phyloP scores from a whole-genome alignment of 805 yeast species.

The Ogataea methanolica region DNA sequence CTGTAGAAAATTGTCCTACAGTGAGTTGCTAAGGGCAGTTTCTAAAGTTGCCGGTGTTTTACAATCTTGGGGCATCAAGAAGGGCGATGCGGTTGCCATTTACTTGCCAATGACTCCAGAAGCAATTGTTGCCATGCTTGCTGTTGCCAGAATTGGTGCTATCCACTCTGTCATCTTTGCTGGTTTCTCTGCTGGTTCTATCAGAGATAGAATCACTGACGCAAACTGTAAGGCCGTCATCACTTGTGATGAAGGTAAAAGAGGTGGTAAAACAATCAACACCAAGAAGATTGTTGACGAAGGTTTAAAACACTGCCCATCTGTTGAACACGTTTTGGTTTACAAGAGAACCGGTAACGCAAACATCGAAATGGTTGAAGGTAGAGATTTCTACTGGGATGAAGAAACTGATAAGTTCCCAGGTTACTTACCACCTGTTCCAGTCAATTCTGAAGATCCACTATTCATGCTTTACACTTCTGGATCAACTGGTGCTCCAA shows the following conservation, averaged over 20 bases:
- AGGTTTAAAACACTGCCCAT: slow-evolving; percentile 62
- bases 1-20: slow-evolving; percentile 59
- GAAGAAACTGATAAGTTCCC: slow-evolving; percentile 62
- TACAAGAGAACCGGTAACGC: slow-evolving; percentile 67
- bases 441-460: slow-evolving; percentile 78
- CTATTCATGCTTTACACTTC: slow-evolving; percentile 78
- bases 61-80: slow-evolving; percentile 62
- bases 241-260: slow-evolving; percentile 76
- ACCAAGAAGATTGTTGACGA: slow-evolving; percentile 82
- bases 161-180: slow-evolving; percentile 83
- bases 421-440: slow-evolving; percentile 67
- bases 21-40: slow-evolving; percentile 66
- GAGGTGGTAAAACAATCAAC: slow-evolving; percentile 80
- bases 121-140: slow-evolving; percentile 70
- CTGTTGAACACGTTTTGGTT: slow-evolving; percentile 66
- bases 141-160: slow-evolving; percentile 78
- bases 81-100: slow-evolving; percentile 84
- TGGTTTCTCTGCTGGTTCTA: slow-evolving; percentile 71
- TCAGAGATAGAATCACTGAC: slow-evolving; percentile 66
- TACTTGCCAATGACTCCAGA: slow-evolving; percentile 85
- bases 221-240: slow-evolving; percentile 69
- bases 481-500: slow-evolving; percentile 86
- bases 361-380: slow-evolving; percentile 43
- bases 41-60: slow-evolving; percentile 63
- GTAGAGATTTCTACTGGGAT: slow-evolving; percentile 76